Evolutionary conservation across 2,329 filamentous ascomycete species (phyloP).

Genomic region (Aspergillus jensenii): DNA sequence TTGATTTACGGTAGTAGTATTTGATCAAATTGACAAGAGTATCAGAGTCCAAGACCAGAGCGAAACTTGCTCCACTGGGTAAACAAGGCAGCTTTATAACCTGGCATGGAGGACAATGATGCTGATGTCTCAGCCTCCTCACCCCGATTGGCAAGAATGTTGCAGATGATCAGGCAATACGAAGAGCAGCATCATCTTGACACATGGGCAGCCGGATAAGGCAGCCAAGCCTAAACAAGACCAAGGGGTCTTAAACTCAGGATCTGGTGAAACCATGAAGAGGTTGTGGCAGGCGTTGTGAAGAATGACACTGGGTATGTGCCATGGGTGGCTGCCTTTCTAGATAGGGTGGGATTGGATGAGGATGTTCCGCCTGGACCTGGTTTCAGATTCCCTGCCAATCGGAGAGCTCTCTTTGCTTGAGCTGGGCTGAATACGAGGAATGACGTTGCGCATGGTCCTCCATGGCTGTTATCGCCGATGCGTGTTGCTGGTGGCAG

Average conservation of each 20-base stretch:
- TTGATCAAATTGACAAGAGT: not conserved
- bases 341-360: not conserved
- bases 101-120: not conserved
- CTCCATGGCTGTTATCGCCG: too few species aligned
- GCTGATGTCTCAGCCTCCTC: slow-evolving; percentile 3
- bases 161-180: slow-evolving; percentile 10
- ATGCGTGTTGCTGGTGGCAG: too few species aligned
- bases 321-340: not conserved
- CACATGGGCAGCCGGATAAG: not conserved
- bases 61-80: not conserved
- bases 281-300: not conserved
- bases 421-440: not conserved
- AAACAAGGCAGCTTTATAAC: not conserved
- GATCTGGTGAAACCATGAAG: not conserved
- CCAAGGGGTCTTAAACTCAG: not conserved
- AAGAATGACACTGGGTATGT: not conserved
- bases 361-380: not conserved
- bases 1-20: not conserved
- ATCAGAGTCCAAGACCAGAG: not conserved
- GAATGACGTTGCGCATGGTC: not conserved
- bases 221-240: not conserved
- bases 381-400: not conserved
- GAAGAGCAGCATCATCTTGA: slow-evolving; percentile 1
- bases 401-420: not conserved
- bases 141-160: not conserved